Conservation (phyloP, 495 filamentous ascomycete genomes). For the Lasiosphaeris hirsuta region DNA sequence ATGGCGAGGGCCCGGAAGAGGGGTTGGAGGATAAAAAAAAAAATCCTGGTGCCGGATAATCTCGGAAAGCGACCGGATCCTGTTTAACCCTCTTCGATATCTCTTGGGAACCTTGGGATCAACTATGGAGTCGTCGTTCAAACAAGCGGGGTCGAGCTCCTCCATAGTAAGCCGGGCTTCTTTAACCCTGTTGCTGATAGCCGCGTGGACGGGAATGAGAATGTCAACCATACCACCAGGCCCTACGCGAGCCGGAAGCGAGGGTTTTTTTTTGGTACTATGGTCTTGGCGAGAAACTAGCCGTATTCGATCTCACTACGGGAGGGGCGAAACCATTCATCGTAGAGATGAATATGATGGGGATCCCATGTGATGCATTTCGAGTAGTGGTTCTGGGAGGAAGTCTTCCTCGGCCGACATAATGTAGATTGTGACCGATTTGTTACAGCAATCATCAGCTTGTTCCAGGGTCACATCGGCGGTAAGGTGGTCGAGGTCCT, state of each 20-base stretch:
- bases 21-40: constrained; percentile 10
- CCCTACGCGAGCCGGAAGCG: neutral
- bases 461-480: constrained; percentile 3
- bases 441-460: constrained; percentile 4
- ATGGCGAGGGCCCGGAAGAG: constrained; percentile 11
- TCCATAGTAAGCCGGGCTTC: constrained; percentile 6
- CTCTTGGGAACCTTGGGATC: constrained; percentile 1
- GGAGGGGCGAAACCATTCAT: constrained; percentile 11
- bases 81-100: neutral
- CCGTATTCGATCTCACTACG: constrained; percentile 9
- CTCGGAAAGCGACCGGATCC: neutral
- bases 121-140: neutral
- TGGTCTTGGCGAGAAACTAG: constrained; percentile 9
- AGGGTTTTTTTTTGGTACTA: neutral
- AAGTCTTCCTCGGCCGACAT: constrained; percentile 1
- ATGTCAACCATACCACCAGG: constrained; percentile 5
- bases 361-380: too few species aligned
- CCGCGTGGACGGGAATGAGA: neutral
- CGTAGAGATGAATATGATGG: constrained; percentile 11
- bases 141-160: neutral
- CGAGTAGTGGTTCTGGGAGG: constrained; percentile 3
- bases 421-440: constrained; percentile 7
- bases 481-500: neutral
- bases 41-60: constrained; percentile 4
- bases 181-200: constrained; percentile 3